A percentile compares a stretch with the other conserved stretches of the same genome.
These are phyloP conservation scores for Cladosporium colombiae DNA, from an alignment of 2,329 filamentous ascomycete genomes.

Conservation along the genomic window DNA sequence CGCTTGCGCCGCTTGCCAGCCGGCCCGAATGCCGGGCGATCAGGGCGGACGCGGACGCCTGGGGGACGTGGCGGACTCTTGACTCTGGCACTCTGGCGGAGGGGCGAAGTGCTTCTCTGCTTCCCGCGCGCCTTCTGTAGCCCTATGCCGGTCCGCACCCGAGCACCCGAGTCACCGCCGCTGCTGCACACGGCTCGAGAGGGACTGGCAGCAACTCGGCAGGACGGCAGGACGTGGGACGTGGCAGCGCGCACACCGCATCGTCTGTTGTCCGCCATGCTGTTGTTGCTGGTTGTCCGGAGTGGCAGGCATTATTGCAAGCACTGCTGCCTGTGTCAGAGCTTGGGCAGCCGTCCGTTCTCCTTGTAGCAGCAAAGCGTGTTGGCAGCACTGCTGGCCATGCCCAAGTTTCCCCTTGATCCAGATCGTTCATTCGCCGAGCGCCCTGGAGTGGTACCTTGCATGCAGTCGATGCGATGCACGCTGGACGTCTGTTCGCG, in stretches of 20 bases:
- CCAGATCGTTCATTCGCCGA: not conserved
- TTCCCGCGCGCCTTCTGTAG: not conserved
- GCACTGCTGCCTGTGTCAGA: not conserved
- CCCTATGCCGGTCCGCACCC: not conserved
- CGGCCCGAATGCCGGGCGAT: slow-evolving; percentile 6
- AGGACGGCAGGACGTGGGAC: not conserved
- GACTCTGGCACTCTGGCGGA: no score
- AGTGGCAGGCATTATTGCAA: not conserved
- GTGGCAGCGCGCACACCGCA: slow-evolving; percentile 1
- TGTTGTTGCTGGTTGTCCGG: not conserved
- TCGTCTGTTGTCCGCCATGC: not conserved
- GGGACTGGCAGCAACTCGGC: not conserved
- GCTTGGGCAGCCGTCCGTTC: not conserved
- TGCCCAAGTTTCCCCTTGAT: not conserved
- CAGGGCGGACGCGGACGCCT: not conserved
- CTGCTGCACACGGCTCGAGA: not conserved
- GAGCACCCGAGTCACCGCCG: not conserved
- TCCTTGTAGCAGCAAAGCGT: not conserved
- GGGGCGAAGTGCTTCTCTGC: no score
- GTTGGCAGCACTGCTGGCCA: not conserved
- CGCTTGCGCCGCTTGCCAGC: not conserved
- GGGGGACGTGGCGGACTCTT: no score
- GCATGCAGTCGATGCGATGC: not conserved
- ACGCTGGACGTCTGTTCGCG: not conserved
- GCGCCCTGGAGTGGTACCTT: not conserved